Percentiles rank a stretch among this genome's conserved stretches.
These are phyloP conservation scores for Bacidia rubella DNA, from an alignment of 495 filamentous ascomycete species.

Conservation along the genomic window DNA sequence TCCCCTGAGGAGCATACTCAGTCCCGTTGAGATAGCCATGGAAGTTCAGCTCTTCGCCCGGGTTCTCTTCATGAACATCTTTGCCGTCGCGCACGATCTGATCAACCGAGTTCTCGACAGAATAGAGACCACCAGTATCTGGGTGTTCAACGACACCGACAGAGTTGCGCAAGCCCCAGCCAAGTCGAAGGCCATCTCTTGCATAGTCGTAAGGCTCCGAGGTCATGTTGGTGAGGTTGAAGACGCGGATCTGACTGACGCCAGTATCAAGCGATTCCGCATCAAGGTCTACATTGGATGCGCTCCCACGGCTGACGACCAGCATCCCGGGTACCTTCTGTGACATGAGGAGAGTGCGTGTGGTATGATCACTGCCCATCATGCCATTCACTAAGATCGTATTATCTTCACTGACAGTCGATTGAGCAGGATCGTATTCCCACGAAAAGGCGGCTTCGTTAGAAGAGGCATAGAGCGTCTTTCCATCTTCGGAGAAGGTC, in stretches of 20 bases:
- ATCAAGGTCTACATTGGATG: constrained; percentile 42
- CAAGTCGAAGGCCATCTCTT: constrained; percentile 42
- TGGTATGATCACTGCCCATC: constrained; percentile 43
- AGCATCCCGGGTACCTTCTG: constrained; percentile 35
- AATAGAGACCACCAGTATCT: constrained; percentile 41
- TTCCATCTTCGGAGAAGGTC: constrained; percentile 45
- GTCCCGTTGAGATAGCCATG: constrained; percentile 45
- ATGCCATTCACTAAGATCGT: constrained; percentile 43
- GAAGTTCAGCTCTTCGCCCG: constrained; percentile 63
- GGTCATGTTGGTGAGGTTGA: constrained; percentile 39
- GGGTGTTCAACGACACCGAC: constrained; percentile 53
- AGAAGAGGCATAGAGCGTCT: constrained; percentile 51
- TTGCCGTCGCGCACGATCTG: constrained; percentile 38
- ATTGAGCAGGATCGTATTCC: constrained; percentile 39
- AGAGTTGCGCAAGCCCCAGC: constrained; percentile 60
- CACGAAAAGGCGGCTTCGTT: constrained; percentile 42
- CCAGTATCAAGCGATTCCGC: constrained; percentile 35
- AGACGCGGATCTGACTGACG: constrained; percentile 51
- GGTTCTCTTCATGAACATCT: constrained; percentile 58
- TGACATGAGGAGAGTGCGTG: constrained; percentile 49
- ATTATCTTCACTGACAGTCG: constrained; percentile 28
- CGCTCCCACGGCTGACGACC: constrained; percentile 51
- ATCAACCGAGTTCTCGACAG: constrained; percentile 62
- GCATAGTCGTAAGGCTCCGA: constrained; percentile 27
- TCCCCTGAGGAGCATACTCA: constrained; percentile 24